phyloP scores from a whole-genome alignment of 768 basidiomycete species.

The Suillus lakei region DNA sequence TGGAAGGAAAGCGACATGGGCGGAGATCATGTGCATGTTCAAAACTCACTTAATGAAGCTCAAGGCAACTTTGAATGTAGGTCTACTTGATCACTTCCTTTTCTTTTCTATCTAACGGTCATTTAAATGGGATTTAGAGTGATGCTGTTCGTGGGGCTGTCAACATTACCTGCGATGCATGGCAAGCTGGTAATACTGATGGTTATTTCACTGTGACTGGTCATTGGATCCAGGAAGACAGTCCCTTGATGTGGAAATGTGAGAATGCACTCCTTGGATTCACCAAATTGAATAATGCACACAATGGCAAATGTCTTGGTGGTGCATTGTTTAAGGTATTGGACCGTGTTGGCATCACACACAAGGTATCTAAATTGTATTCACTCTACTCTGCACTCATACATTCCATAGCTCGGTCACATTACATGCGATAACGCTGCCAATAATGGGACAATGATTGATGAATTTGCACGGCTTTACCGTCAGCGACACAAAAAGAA shows the following conservation, averaged over 20 bases:
- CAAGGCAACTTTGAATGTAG: conserved; percentile 22
- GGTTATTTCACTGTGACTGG: conserved; percentile 45
- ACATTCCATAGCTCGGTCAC: conserved; percentile 31
- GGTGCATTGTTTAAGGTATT: conserved; percentile 43
- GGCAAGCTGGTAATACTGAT: conserved; percentile 44
- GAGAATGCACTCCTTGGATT: conserved; percentile 39
- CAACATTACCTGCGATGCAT: conserved; percentile 43
- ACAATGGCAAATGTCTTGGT: conserved; percentile 41
- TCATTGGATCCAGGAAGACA: no score
- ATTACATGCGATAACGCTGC: conserved; percentile 32
- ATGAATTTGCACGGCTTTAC: no score
- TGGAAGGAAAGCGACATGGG: conserved; percentile 26
- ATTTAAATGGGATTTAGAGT: conserved; percentile 15
- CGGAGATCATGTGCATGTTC: conserved; percentile 36
- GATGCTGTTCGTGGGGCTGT: conserved; percentile 25
- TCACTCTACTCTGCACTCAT: conserved; percentile 14
- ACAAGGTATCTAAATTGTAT: conserved; percentile 32
- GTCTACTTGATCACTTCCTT: conserved; percentile 3
- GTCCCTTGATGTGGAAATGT: conserved; percentile 30
- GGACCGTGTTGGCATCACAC: conserved; percentile 26
- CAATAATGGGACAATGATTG: no score
- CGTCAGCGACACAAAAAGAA: no score
- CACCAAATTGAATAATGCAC: conserved; percentile 40
- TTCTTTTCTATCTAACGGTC: not conserved
- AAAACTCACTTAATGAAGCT: conserved; percentile 21